Conservation (phyloP, 345 rosid genomes). For the Schrenkiella parvula region DNA sequence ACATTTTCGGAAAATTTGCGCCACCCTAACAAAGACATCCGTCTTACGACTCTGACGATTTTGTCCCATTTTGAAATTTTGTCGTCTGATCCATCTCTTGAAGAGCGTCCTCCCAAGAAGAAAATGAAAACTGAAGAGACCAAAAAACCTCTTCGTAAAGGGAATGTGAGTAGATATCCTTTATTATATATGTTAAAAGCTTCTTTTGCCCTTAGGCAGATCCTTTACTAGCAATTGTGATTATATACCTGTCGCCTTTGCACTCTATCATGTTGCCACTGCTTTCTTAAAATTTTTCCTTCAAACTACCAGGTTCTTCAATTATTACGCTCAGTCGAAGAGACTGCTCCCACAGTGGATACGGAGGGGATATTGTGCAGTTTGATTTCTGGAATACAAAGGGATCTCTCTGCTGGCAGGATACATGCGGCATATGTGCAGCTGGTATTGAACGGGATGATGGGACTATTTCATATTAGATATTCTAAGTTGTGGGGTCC, state of each 20-base stretch:
- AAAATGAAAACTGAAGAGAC: slow-evolving; percentile 47
- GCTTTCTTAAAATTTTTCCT: neutral
- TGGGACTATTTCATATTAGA: slow-evolving; percentile 73
- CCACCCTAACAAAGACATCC: slow-evolving; percentile 63
- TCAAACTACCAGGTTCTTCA: slow-evolving; percentile 61
- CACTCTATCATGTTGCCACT: neutral
- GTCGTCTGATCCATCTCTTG: slow-evolving; percentile 29
- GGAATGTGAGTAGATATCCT: slow-evolving; percentile 45
- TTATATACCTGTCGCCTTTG: neutral
- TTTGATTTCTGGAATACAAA: slow-evolving; percentile 58
- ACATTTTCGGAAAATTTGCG: slow-evolving; percentile 63
- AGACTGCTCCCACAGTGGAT: slow-evolving; percentile 55
- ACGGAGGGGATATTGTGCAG: slow-evolving; percentile 59
- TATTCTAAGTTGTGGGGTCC: slow-evolving; percentile 63
- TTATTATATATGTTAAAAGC: slow-evolving; percentile 9
- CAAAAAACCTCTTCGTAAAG: slow-evolving; percentile 24
- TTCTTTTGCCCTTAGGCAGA: neutral
- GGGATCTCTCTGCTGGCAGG: slow-evolving; percentile 60
- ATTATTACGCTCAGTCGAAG: slow-evolving; percentile 58
- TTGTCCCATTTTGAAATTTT: slow-evolving; percentile 61
- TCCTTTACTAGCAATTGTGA: slow-evolving; percentile 9
- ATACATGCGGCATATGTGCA: slow-evolving; percentile 52
- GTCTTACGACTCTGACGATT: slow-evolving; percentile 68
- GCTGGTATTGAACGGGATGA: slow-evolving; percentile 57
- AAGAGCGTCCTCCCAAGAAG: slow-evolving; percentile 45